phyloP scores from a whole-genome alignment of 2,329 filamentous ascomycete species.

The Proliferodiscus dingleyae region DNA sequence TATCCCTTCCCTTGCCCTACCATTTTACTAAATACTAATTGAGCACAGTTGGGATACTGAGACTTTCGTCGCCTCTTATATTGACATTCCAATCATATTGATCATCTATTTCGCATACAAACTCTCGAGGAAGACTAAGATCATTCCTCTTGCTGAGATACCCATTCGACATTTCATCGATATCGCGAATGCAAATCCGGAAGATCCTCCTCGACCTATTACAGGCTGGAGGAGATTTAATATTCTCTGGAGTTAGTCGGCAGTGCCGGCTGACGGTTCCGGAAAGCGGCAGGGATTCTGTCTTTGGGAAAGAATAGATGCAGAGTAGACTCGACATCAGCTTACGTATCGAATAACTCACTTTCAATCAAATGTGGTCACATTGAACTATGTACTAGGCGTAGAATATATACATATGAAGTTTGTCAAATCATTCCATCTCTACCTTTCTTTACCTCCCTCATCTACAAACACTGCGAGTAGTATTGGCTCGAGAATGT shows the following conservation, averaged over 20 bases:
- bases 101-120: slow-evolving; percentile 48
- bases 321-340: no score
- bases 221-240: slow-evolving; percentile 22
- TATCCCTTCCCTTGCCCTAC: slow-evolving; percentile 1
- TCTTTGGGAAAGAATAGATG: no score
- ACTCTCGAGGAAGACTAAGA: slow-evolving; percentile 45
- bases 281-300: no score
- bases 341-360: no score
- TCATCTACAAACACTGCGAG: slow-evolving; percentile 22
- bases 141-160: slow-evolving; percentile 34
- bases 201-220: slow-evolving; percentile 12
- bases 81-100: slow-evolving; percentile 59
- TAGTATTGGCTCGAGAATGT: slow-evolving; percentile 22
- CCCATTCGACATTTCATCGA: slow-evolving; percentile 36
- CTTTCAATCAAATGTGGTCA: no score
- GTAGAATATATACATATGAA: no score
- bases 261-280: no score
- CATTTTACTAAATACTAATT: neutral
- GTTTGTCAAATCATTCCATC: neutral
- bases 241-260: slow-evolving; percentile 22
- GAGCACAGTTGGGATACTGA: slow-evolving; percentile 46
- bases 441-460: neutral
- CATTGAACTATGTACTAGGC: no score
- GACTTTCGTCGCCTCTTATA: slow-evolving; percentile 58
- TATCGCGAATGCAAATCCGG: slow-evolving; percentile 28